phyloP scores from a whole-genome alignment of 1,284 basidiomycete species.

The Phenoliferia sp. region DNA sequence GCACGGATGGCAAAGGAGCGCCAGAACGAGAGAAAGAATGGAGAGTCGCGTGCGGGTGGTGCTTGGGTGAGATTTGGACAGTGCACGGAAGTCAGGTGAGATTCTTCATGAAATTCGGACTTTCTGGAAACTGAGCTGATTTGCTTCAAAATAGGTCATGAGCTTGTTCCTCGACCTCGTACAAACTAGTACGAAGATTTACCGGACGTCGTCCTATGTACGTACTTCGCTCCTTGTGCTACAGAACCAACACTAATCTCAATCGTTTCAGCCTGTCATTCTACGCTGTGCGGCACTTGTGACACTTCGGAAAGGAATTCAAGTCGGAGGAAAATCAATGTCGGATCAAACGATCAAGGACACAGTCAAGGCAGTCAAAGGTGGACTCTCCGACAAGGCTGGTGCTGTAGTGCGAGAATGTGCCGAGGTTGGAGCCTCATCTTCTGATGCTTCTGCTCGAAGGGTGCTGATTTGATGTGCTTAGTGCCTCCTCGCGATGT shows the following conservation, averaged over 20 bases:
- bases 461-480: slow-evolving; percentile 37
- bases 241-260: background rate
- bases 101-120: background rate
- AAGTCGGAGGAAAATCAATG: slow-evolving; percentile 73
- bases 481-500: slow-evolving; percentile 41
- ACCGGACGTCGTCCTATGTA: slow-evolving; percentile 63
- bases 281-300: slow-evolving; percentile 76
- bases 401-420: slow-evolving; percentile 80
- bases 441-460: slow-evolving; percentile 8
- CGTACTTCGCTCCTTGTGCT: slow-evolving; percentile 33
- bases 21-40: slow-evolving; percentile 51
- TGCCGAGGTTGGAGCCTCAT: slow-evolving; percentile 66
- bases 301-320: slow-evolving; percentile 69
- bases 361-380: slow-evolving; percentile 74
- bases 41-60: slow-evolving; percentile 66
- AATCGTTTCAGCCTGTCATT: slow-evolving; percentile 57
- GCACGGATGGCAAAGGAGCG: slow-evolving; percentile 52
- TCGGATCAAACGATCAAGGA: slow-evolving; percentile 76
- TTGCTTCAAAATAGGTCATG: slow-evolving; percentile 76
- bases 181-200: slow-evolving; percentile 59
- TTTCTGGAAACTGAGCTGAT: background rate
- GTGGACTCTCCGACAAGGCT: slow-evolving; percentile 73
- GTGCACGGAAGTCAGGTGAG: slow-evolving; percentile 71
- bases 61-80: slow-evolving; percentile 81
- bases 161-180: slow-evolving; percentile 84